Evolutionary conservation across 306 rosid species (phyloP).

Genomic region (Casuarina cunninghamiana): DNA sequence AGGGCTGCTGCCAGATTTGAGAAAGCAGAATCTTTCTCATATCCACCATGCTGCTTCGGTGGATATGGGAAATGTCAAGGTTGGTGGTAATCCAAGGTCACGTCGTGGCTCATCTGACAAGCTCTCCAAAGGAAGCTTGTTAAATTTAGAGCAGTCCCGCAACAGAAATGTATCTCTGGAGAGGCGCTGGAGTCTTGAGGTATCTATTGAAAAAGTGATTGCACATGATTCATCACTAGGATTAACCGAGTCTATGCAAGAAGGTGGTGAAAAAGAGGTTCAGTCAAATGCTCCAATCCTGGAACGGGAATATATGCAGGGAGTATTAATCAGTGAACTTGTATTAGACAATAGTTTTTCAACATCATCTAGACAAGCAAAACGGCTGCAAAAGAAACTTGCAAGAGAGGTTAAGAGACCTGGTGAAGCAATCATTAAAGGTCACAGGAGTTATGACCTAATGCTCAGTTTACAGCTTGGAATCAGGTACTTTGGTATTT

Average conservation of each 20-base stretch:
- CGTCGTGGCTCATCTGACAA: slow-evolving; percentile 53
- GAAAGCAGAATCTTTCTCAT: slow-evolving; percentile 72
- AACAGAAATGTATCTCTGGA: slow-evolving; percentile 78
- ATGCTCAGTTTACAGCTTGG: slow-evolving; percentile 99
- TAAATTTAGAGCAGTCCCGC: slow-evolving; percentile 79
- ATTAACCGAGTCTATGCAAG: slow-evolving; percentile 44
- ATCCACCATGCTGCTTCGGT: slow-evolving; percentile 79
- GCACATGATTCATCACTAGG: slow-evolving; percentile 57
- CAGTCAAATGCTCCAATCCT: slow-evolving; percentile 58
- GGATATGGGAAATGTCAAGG: slow-evolving; percentile 61
- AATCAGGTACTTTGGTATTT: slow-evolving; percentile 66
- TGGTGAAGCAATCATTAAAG: slow-evolving; percentile 93
- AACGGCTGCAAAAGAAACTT: slow-evolving; percentile 67
- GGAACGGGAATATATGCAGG: slow-evolving; percentile 98
- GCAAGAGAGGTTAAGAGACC: slow-evolving; percentile 81
- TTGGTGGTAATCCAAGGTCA: slow-evolving; percentile 63
- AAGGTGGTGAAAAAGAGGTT: slow-evolving; percentile 49
- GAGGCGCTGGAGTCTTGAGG: slow-evolving; percentile 99
- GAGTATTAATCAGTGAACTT: slow-evolving; percentile 89
- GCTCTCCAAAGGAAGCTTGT: slow-evolving; percentile 58
- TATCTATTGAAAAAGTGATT: slow-evolving; percentile 82
- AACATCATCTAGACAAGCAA: slow-evolving; percentile 59
- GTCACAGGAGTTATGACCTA: slow-evolving; percentile 93
- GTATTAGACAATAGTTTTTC: slow-evolving; percentile 74
- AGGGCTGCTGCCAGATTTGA: slow-evolving; percentile 88